Base-by-base conservation (phyloP, 768 basidiomycete species). In the Leccinum subgranulosum region DNA sequence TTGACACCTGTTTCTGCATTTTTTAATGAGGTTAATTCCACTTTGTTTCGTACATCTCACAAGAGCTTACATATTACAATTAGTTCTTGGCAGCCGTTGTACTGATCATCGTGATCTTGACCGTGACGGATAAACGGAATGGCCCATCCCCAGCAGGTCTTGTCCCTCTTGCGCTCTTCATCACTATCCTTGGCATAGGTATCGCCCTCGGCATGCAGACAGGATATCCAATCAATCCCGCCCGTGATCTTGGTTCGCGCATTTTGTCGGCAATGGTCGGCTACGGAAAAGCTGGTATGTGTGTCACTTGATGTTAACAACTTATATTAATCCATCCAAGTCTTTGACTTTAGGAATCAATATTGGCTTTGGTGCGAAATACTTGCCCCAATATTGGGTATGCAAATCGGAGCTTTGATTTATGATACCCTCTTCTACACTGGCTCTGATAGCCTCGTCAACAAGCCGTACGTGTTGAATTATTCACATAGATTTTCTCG, bases 281-380 rank as follows among this genome's bases (percentile, higher is more conserved):
- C 17, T 90, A 87, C 61, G 87, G 87, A 19, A 71, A 10, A 47
- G 69, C 58, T 33, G 69, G 65, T 75, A 77, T 43, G 83, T 79
- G 17, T 81, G 75, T 47, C 21, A 7, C 45, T 12, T 50, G 10
- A 41, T 41, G 29, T 29, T 6, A 7, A 39, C 17, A 33, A 11
- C 3, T 3, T 29, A 11, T 28, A 51, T 23, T 57, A 15, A 60
- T 60, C 81, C 81, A 29, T 3, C 29, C 25, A 28, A 66, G 64
- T 67, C 8, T 66, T 69, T 52, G 54, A 64, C 31, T 73, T 64
- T 54, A 65, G 69, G 61, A 81, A 77, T 64, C 86, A 89, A 56
- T 90, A 88, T 64, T 90, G 87, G 87, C 58, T 89, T 33, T 89
- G 88, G 87, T 82, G 82, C 62, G 82, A 85, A 3, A 63, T 86